These are phyloP conservation scores for Penicillium italicum DNA, from an alignment of 2,329 filamentous ascomycete species.

Conservation along the genomic window DNA sequence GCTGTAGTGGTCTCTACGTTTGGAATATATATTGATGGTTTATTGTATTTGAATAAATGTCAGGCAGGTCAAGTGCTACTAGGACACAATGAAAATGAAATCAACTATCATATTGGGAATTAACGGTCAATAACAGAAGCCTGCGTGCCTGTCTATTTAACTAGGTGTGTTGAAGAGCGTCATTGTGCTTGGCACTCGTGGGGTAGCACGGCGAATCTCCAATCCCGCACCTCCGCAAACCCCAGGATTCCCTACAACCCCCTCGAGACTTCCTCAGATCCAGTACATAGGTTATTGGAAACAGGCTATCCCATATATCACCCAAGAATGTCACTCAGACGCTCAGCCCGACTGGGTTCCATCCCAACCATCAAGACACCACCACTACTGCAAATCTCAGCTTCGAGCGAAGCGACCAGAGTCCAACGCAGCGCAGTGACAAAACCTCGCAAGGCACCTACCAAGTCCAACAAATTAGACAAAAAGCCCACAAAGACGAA, in stretches of 20 bases:
- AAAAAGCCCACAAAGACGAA: slow-evolving; percentile 6
- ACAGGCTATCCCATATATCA: not conserved
- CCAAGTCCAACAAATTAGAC: slow-evolving; percentile 21
- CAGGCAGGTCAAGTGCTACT: not conserved
- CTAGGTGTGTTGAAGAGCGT: not conserved
- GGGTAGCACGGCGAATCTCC: not conserved
- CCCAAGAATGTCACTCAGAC: slow-evolving; percentile 49
- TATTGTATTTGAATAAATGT: too few relatives aligned
- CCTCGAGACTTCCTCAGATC: not conserved
- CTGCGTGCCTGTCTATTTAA: not conserved
- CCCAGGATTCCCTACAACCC: not conserved
- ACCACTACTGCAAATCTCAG: slow-evolving; percentile 20
- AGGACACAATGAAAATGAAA: not conserved
- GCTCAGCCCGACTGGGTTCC: slow-evolving; percentile 49
- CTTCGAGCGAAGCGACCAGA: slow-evolving; percentile 21
- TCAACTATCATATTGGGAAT: not conserved
- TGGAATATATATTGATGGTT: too few relatives aligned
- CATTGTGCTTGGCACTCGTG: slow-evolving; percentile 2
- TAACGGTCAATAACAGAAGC: not conserved
- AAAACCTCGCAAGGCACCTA: slow-evolving; percentile 28
- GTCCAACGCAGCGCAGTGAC: slow-evolving; percentile 26
- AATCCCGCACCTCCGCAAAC: slow-evolving; percentile 5
- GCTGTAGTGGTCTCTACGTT: too few relatives aligned
- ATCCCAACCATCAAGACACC: slow-evolving; percentile 20
- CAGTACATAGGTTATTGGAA: not conserved